Evolutionary conservation across 2,329 filamentous ascomycete genomes (phyloP).

Genomic region (Arthrobotrys sinensis): DNA sequence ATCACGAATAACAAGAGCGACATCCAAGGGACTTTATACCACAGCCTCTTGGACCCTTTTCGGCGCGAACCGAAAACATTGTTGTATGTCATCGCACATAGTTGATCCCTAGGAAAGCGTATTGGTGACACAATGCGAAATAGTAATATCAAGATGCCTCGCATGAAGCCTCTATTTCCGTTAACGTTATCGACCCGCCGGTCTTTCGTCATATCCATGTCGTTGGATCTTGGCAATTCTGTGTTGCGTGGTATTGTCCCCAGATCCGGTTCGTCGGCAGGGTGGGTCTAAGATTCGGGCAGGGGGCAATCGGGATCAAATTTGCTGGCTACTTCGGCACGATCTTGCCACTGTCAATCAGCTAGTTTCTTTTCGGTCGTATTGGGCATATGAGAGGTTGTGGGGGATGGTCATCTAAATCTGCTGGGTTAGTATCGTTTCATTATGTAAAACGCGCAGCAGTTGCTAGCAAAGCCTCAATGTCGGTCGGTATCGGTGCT

Average conservation of each 20-base stretch:
- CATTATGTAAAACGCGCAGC: neutral
- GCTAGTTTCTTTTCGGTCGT: neutral
- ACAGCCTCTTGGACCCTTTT: neutral
- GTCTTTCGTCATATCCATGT: slow-evolving; percentile 28
- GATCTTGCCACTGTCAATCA: neutral
- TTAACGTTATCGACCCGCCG: slow-evolving; percentile 31
- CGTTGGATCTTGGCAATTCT: slow-evolving; percentile 8
- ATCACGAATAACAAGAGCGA: neutral
- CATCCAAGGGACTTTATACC: neutral
- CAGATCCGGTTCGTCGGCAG: neutral
- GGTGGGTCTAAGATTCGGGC: slow-evolving; percentile 3
- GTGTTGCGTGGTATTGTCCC: slow-evolving; percentile 21
- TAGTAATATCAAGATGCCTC: neutral
- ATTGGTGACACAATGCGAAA: neutral
- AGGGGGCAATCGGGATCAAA: neutral
- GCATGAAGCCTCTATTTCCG: neutral
- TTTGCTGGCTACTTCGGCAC: neutral
- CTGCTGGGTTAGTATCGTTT: too few relatives aligned
- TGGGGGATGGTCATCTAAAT: neutral
- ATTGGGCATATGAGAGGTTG: neutral
- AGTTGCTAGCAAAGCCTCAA: neutral
- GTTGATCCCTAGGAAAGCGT: too few relatives aligned
- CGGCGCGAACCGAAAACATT: too few relatives aligned
- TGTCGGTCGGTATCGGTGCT: neutral
- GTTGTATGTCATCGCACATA: too few relatives aligned